These are phyloP conservation scores for Fusarium globosum DNA, from an alignment of 2,329 filamentous ascomycete species.

Conservation along the genomic window DNA sequence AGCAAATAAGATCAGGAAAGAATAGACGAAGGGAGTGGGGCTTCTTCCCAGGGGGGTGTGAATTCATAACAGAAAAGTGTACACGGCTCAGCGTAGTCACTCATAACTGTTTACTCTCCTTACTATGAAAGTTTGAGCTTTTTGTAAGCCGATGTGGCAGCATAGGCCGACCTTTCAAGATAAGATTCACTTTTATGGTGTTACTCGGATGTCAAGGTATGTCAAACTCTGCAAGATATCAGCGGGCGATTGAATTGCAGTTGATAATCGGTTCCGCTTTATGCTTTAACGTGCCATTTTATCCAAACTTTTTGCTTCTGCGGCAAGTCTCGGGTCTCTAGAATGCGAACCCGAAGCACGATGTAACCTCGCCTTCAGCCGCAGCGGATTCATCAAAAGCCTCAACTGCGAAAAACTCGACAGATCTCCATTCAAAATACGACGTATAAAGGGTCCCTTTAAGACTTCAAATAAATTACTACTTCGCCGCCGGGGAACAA, in stretches of 20 bases:
- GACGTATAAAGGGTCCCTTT: not conserved
- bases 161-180: too few species aligned
- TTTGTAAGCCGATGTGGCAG: too few species aligned
- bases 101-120: too few species aligned
- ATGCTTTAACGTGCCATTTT: not conserved
- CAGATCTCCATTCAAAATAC: not conserved
- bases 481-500: not conserved
- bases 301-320: not conserved
- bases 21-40: too few species aligned
- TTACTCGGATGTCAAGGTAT: too few species aligned
- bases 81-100: too few species aligned
- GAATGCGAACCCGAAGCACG: not conserved
- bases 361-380: not conserved
- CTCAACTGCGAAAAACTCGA: not conserved
- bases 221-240: not conserved
- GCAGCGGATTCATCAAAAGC: not conserved
- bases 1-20: too few species aligned
- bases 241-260: too few species aligned
- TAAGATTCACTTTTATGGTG: too few species aligned
- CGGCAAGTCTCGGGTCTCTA: not conserved
- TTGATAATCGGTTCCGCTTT: not conserved
- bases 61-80: too few species aligned
- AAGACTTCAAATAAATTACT: not conserved
- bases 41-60: too few species aligned
- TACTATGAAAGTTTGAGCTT: too few species aligned